Conservation (phyloP, 208 protist genomes). For the Leishmania tropica region DNA sequence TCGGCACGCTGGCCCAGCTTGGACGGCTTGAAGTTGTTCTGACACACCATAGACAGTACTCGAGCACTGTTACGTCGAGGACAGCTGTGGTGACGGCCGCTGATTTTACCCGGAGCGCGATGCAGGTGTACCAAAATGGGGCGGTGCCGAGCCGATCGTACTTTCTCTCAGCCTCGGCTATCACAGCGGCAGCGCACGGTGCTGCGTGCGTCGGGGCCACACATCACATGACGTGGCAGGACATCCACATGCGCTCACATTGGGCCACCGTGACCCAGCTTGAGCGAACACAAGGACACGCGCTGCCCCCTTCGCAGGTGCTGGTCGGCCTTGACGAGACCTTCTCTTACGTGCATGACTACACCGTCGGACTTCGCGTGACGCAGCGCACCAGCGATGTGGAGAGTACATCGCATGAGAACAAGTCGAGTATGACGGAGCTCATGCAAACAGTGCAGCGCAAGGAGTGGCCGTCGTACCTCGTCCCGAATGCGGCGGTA, state of each 20-base stretch:
- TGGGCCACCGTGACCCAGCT: conserved; percentile 45
- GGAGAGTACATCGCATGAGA: not conserved
- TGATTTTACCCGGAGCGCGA: not conserved
- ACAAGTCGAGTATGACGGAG: not conserved
- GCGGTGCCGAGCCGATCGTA: conserved; percentile 38
- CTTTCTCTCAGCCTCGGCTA: conserved; percentile 43
- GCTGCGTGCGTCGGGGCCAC: conserved; percentile 43
- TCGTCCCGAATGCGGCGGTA: conserved; percentile 73
- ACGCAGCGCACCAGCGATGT: not conserved
- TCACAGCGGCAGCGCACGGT: conserved; percentile 40
- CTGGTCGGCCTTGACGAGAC: conserved; percentile 66
- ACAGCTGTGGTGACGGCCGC: not conserved
- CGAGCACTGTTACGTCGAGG: conserved; percentile 18
- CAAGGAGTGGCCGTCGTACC: conserved; percentile 53
- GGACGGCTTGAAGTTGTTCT: conserved; percentile 48
- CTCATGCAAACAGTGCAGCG: conserved; percentile 8
- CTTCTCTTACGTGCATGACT: conserved; percentile 75
- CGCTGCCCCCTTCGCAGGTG: conserved; percentile 40
- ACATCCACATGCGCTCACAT: conserved; percentile 57
- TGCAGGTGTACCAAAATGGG: conserved; percentile 39
- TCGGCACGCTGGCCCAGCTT: conserved; percentile 31
- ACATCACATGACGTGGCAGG: conserved; percentile 64
- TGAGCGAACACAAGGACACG: conserved; percentile 35
- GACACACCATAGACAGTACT: conserved; percentile 9
- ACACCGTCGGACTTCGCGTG: conserved; percentile 46